Evolutionary conservation across 1,284 basidiomycete species (phyloP), one percentile per base, ranked within the genome.

Genomic region (Moesziomyces aphidis): DNA sequence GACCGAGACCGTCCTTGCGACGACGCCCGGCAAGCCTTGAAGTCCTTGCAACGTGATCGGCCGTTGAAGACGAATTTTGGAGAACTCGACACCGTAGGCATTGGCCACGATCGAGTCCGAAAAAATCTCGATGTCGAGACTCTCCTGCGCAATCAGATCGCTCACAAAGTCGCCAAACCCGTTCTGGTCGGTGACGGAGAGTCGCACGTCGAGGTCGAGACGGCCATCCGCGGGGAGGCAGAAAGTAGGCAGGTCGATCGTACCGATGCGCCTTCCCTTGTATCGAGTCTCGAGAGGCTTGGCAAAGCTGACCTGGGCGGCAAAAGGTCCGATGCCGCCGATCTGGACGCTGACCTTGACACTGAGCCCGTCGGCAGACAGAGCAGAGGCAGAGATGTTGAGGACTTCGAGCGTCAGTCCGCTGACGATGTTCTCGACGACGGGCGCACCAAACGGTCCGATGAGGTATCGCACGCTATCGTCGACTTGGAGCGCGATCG

Each of bases 71-170:
- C 86, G 86, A 21, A 92, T 88, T 51, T 89, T 88, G 67, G 90
- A 89, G 71, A 92, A 92, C 70, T 89, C 88, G 22, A 90, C 91
- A 13, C 89, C 90, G 1, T 92, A 86, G 3, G 91, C 90, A 3
- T 86, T 88, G 15, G 92, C 85, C 36, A 88, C 88, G 57, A 92
- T 87, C 43, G 86, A 88, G 42, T 87, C 71, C 0, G 90, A 90
- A 13, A 89, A 89, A 52, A 93, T 89, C 2, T 87, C 90, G 91
- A 91, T 92, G 3, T 88, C 87, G 76, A 92, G 92, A 58, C 84
- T 86, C n/a, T 88, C 87, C 63, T 89, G 89, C 73, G 92, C 90
- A 26, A 92, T 86, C 60, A 92, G 82, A 83, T 88, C 90, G 2
- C 87, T 89, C 1, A 91, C 88, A 79, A 91, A 92, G 9, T 86